Evolutionary conservation across 352 stramenopile species (phyloP), one percentile per base, ranked within the genome.

Genomic region (Pythium monospermum): DNA sequence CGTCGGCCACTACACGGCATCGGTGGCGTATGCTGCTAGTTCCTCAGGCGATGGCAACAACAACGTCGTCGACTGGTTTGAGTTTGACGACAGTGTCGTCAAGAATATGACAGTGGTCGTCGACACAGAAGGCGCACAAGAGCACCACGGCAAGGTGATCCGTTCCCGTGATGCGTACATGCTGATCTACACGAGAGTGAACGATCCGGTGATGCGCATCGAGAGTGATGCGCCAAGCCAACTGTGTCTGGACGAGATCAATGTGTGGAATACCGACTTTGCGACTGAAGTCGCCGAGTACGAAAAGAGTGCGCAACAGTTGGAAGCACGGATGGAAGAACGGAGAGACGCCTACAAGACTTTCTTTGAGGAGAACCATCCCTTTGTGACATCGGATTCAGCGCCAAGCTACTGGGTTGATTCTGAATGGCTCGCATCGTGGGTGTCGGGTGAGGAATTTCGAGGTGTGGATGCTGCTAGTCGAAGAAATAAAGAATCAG

Each of bases 131-230:
- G 53, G 62, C 1, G 56, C 58, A 16, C 78, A 71, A 62, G 73
- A 87, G 42, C 57, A 59, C 19, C 47, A 72, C 3, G 77, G 68
- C 8, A 80, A 78, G 44, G 82, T 71, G 56, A 69, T 88, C 31
- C 67, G 78, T 4, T 93, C 81, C 1, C 73, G 81, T 18, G 83
- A 95, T 42, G 83, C 84, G 13, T 95, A 95, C 56, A 95, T 95
- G 84, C 59, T 95, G 19, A 59, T 94, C 26, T 95, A 94, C 49
- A 68, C 76, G 44, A 71, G 73, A 26, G 73, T 80, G 2, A 66
- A 80, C 16, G 46, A 57, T 19, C 49, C 58, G 1, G 11, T 57
- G n/a, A 36, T 40, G 13, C 37, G 37, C 11, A 31, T 26, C 0
- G 2, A 4, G 22, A 27, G n/a, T 37, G 37, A 45, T 13, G 26